Evolutionary conservation across 345 rosid genomes (phyloP), one percentile per base, ranked within the genome.

Genomic region (Eucalyptus virginea): DNA sequence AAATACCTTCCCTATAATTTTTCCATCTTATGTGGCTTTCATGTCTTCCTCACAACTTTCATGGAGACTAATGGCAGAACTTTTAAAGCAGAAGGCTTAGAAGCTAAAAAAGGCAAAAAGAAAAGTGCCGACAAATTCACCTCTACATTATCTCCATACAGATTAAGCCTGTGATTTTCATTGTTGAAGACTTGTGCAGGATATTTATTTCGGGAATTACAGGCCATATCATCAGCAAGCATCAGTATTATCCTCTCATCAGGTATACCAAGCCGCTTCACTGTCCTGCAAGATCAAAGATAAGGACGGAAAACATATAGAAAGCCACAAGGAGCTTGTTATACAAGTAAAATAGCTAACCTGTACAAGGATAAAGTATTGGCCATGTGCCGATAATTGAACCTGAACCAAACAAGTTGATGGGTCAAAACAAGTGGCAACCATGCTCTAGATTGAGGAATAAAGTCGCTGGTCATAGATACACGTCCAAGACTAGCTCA

Each of bases 161-260:
- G 94, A 91, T 98, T 98, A 89, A 97, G 97, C 77, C 95, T 93
- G 89, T 97, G 99, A 92, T 98, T 97, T 89, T 98, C 99, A 87
- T 98, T 98, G 93, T 98, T 97, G 90, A 98, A 98, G 88, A 98
- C 99, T 94, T 98, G 99, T 58, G 99, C 99, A 88, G 99, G 99
- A 88, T 93, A 96, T 92, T 96, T 95, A 90, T 97, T 98, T 94
- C 99, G 95, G 87, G 98, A 92, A 93, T 98, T 98, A 91, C 99
- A 98, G 48, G 99, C 99, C 99, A 98, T 97, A 90, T 98, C 99
- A 97, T 97, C 99, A 11, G 99, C 99, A 90, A 98, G 94, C 99
- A 98, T 97, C 21, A 97, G 95, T 86, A 98, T 97, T 3, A 97
- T 98, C 94, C 99, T 93, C 92, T 98, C 99, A 90, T 98, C 99